Percentiles rank a stretch among this genome's conserved stretches.
phyloP scores from a whole-genome alignment of 106 monocot genomes.

The Allium cepa region DNA sequence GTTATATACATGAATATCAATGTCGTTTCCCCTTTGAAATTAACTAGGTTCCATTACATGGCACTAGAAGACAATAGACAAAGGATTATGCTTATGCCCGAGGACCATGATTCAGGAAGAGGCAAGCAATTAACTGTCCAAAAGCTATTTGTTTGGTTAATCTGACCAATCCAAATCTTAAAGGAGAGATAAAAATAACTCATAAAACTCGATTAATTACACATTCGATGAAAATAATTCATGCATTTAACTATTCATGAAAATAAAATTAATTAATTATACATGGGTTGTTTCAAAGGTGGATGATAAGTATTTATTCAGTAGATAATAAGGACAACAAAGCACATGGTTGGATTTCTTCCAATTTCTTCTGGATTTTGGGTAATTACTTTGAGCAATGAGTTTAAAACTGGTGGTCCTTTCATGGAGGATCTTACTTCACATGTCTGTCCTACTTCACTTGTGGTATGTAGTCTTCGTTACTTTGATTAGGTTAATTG shows the following conservation, averaged over 20 bases:
- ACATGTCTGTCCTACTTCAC: slow-evolving; percentile 72
- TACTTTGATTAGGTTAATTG: too few species aligned
- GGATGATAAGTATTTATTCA: slow-evolving; percentile 96
- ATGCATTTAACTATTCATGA: too few species aligned
- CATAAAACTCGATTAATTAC: too few species aligned
- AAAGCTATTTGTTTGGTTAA: slow-evolving; percentile 44
- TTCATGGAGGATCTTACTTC: slow-evolving; percentile 70
- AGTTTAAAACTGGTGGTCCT: slow-evolving; percentile 84
- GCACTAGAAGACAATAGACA: slow-evolving; percentile 55
- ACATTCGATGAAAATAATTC: too few species aligned
- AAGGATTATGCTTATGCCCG: slow-evolving; percentile 56
- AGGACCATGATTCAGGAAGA: slow-evolving; percentile 22
- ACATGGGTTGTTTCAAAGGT: slow-evolving; percentile 26
- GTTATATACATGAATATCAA: too few species aligned
- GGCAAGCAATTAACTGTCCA: slow-evolving; percentile 31
- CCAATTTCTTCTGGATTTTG: slow-evolving; percentile 62
- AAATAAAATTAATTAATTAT: too few species aligned
- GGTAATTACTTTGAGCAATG: slow-evolving; percentile 83
- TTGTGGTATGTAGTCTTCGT: slow-evolving; percentile 30
- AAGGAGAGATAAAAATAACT: slow-evolving; percentile 28
- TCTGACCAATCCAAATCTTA: slow-evolving; percentile 42
- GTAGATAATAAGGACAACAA: slow-evolving; percentile 65
- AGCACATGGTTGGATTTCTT: slow-evolving; percentile 81
- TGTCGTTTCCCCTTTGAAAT: neutral
- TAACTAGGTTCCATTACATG: slow-evolving; percentile 60